A percentile compares a stretch with the other conserved stretches of the same genome.
phyloP scores from a whole-genome alignment of 164 flowering plant species.

The Berberis thunbergii region DNA sequence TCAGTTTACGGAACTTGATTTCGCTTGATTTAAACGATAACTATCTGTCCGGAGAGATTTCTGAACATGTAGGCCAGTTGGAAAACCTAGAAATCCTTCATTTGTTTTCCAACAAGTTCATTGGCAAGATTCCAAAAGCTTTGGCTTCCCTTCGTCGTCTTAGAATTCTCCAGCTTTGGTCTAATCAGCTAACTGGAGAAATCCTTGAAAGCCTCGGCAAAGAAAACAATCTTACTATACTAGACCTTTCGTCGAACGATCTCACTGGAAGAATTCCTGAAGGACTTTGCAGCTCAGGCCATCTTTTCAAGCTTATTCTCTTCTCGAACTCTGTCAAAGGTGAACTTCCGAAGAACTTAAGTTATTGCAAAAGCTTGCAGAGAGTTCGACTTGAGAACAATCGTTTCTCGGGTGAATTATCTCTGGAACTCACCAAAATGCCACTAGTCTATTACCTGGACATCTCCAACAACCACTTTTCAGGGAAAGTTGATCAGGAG shows the following conservation, averaged over 20 bases:
- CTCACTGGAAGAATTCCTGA: constrained; percentile 65
- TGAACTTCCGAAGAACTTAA: constrained; percentile 33
- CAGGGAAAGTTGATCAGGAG: constrained; percentile 36
- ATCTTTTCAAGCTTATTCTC: constrained; percentile 65
- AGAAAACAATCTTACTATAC: constrained; percentile 41
- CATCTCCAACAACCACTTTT: constrained; percentile 48
- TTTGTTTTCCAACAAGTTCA: constrained; percentile 56
- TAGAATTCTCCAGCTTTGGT: constrained; percentile 71
- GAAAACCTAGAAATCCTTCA: constrained; percentile 59
- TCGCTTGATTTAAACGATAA: constrained; percentile 83
- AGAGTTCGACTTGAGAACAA: constrained; percentile 71
- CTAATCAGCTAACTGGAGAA: constrained; percentile 54
- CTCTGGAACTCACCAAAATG: constrained; percentile 38
- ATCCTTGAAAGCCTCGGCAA: constrained; percentile 61
- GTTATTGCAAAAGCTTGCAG: constrained; percentile 46
- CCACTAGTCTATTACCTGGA: constrained; percentile 70
- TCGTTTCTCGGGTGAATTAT: constrained; percentile 42
- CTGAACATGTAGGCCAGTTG: constrained; percentile 39
- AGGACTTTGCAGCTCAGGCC: constrained; percentile 39
- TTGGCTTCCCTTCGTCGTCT: constrained; percentile 46
- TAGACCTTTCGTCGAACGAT: constrained; percentile 74
- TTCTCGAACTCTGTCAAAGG: constrained; percentile 69
- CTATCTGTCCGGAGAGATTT: constrained; percentile 57
- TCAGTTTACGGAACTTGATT: constrained; percentile 32
- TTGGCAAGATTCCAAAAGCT: constrained; percentile 57